These are phyloP conservation scores for Prunella vulgaris DNA, from an alignment of 257 asterid genomes.

Conservation along the genomic window DNA sequence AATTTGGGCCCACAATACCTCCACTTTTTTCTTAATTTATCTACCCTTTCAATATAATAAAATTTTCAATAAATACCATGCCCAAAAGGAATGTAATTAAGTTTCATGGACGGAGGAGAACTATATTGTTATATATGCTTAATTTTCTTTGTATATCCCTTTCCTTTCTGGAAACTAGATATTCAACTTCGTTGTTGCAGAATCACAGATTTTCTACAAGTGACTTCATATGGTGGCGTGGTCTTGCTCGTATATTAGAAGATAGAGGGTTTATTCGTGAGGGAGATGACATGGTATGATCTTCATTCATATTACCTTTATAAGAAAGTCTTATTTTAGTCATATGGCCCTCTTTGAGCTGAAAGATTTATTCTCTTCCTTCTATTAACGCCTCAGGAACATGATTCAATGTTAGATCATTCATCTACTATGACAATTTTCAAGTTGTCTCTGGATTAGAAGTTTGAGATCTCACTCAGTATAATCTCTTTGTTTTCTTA, in stretches of 20 bases:
- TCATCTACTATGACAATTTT: background rate
- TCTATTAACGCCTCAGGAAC: background rate
- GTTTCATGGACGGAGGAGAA: too few species aligned
- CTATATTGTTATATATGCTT: background rate
- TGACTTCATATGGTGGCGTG: conserved; percentile 75
- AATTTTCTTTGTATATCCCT: background rate
- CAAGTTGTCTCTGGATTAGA: background rate
- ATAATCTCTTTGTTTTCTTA: background rate
- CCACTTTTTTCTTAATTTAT: too few species aligned
- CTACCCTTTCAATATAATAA: too few species aligned
- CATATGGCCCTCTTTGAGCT: background rate
- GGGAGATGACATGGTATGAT: conserved; percentile 55
- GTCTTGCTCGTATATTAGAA: conserved; percentile 67
- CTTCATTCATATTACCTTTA: background rate
- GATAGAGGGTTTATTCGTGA: conserved; percentile 58
- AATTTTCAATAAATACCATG: too few species aligned
- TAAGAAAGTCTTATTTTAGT: background rate
- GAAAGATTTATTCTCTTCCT: background rate
- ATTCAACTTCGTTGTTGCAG: conserved; percentile 30
- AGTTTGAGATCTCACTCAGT: background rate
- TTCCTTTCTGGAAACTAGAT: conserved; percentile 2
- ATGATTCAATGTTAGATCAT: background rate
- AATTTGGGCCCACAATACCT: too few species aligned
- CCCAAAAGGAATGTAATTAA: too few species aligned
- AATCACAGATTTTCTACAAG: conserved; percentile 44